phyloP scores from a whole-genome alignment of 768 basidiomycete species.

The Agrocybe pediades region DNA sequence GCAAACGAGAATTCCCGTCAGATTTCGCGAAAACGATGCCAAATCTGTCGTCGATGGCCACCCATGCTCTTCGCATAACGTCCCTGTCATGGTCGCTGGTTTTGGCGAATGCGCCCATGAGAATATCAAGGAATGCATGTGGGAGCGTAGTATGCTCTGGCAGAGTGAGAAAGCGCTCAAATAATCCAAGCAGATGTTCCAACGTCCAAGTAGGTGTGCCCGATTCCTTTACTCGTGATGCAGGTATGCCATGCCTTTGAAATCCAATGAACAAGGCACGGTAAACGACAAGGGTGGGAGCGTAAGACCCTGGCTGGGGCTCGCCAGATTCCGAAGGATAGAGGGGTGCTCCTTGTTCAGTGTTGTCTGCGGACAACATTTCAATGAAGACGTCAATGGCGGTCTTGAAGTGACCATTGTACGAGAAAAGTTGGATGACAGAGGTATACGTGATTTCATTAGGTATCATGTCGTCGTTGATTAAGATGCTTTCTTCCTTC shows the following conservation, averaged over 20 bases:
- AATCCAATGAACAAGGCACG: slow-evolving; percentile 80
- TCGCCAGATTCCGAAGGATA: slow-evolving; percentile 26
- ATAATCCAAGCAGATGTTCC: slow-evolving; percentile 55
- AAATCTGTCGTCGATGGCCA: slow-evolving; percentile 56
- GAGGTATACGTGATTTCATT: slow-evolving; percentile 67
- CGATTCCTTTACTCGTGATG: slow-evolving; percentile 8
- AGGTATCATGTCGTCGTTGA: slow-evolving; percentile 48
- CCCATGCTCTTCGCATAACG: slow-evolving; percentile 59
- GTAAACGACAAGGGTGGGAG: slow-evolving; percentile 56
- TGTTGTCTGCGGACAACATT: slow-evolving; percentile 55
- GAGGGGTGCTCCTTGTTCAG: slow-evolving; percentile 34
- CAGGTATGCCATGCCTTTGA: slow-evolving; percentile 51
- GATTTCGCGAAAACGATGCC: slow-evolving; percentile 43
- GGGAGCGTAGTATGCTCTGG: slow-evolving; percentile 45
- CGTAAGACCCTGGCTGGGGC: slow-evolving; percentile 30
- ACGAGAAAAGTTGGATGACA: slow-evolving; percentile 71
- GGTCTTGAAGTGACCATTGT: slow-evolving; percentile 63
- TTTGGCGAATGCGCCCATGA: slow-evolving; percentile 64
- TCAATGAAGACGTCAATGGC: slow-evolving; percentile 65
- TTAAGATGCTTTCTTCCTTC: slow-evolving; percentile 45
- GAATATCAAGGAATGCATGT: slow-evolving; percentile 59
- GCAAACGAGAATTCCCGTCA: slow-evolving; percentile 38
- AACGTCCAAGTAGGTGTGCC: slow-evolving; percentile 53
- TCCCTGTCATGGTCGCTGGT: slow-evolving; percentile 53
- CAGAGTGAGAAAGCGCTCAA: slow-evolving; percentile 63